Base-by-base conservation (phyloP, 2,329 filamentous ascomycete genomes). In the Calonectria hongkongensis region DNA sequence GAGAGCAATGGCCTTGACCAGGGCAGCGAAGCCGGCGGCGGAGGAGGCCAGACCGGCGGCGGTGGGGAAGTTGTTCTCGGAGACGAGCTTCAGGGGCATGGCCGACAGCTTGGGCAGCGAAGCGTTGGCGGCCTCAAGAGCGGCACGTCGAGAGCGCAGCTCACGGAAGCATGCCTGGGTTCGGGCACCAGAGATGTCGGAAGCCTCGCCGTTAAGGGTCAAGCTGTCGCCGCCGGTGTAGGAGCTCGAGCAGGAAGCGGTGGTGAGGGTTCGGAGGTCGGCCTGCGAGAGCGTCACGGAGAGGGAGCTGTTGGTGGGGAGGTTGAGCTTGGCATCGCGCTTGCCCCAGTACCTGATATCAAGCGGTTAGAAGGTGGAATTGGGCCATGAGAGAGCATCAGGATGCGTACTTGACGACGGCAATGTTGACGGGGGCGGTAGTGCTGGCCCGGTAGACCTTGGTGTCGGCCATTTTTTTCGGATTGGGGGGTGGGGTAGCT, bases 21-120 rank as follows among this genome's bases (percentile, higher is more conserved):
- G 86, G 25, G 92, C 92, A 3, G 92, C 92, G 75, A 94, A 93
- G 6, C 92, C 92, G 1, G 92, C 92, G 1, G 92, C 92, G 0
- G 92, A 94, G 21, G 91, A 93, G 4, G 93, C 92, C 18, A 99
- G 92, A 8, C 97, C 97, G 5, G 97, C 97, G 30, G 97, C 97
- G 2, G 97, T 99, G 75, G 97, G 97, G 89, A 99, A 99, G 90
- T 99, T 99, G 90, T 99, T 99, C 87, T 97, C 94, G 70, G 94
- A 97, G 70, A 98, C 95, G 77, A 99, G 93, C 79, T 93, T 94
- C 74, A 99, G 91, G 41, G 94, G 92, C 80, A 94, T 88, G 65
- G 88, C 83, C 13, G 95, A 94, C 70, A 99, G 92, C 84, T 94
- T 95, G 51, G 96, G 95, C n/a, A 98, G 90, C 27, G 91, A 92